Evolutionary conservation across 495 filamentous ascomycete genomes (phyloP).

Genomic region (Aspergillus nanangensis): DNA sequence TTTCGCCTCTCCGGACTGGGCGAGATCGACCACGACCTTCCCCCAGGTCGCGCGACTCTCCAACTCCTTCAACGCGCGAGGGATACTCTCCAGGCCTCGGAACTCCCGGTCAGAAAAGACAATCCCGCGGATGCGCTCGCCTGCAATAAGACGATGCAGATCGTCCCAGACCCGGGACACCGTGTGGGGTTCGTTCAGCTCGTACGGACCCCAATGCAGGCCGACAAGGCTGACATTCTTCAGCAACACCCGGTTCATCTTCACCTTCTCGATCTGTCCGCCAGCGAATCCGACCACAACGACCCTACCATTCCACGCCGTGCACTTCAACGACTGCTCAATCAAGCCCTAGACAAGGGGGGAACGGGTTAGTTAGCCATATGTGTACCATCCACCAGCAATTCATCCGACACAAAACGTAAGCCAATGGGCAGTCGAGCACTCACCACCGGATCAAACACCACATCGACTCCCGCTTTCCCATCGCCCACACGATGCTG

Average conservation of each 20-base stretch:
- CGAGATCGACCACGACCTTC: slow-evolving; percentile 88
- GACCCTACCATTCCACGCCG: slow-evolving; percentile 84
- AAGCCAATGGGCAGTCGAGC: too few species aligned
- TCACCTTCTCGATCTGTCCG: slow-evolving; percentile 85
- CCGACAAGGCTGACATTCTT: slow-evolving; percentile 93
- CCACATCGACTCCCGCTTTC: slow-evolving; percentile 73
- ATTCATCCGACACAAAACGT: too few species aligned
- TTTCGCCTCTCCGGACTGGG: slow-evolving; percentile 54
- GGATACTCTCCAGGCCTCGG: slow-evolving; percentile 75
- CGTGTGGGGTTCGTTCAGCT: slow-evolving; percentile 64
- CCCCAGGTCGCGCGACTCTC: slow-evolving; percentile 87
- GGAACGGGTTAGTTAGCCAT: too few species aligned
- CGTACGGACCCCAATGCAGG: slow-evolving; percentile 87
- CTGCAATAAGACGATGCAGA: slow-evolving; percentile 67
- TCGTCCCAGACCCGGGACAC: slow-evolving; percentile 75
- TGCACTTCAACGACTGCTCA: slow-evolving; percentile 77
- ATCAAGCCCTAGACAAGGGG: too few species aligned
- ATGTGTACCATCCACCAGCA: too few species aligned
- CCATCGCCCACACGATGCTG: slow-evolving; percentile 53
- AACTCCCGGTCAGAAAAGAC: slow-evolving; percentile 79
- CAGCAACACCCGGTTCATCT: slow-evolving; percentile 83
- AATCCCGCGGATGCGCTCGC: slow-evolving; percentile 77
- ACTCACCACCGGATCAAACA: slow-evolving; percentile 85
- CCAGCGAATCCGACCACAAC: slow-evolving; percentile 89
- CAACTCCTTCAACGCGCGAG: slow-evolving; percentile 69